Evolutionary conservation across 2,329 filamentous ascomycete genomes (phyloP), one percentile per base, ranked within the genome.

Genomic region (Sporothrix sp.): DNA sequence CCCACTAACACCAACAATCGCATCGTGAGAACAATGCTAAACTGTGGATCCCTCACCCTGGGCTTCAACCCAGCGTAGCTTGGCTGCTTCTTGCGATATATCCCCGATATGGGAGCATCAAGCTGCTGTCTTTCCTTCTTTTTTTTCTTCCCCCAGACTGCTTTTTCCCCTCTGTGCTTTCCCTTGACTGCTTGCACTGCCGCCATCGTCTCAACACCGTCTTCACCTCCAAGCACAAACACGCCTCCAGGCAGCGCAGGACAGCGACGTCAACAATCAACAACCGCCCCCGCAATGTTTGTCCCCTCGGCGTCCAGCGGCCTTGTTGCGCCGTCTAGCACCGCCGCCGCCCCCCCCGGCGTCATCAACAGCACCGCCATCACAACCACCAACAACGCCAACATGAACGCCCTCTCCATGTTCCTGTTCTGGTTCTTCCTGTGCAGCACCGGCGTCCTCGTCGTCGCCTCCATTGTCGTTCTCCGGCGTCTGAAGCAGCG

Each of bases 351-450:
- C 38, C 14, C 4, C 20, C 18, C 36, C 32, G 20, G 45, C 32
- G 20, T 18, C 7, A 30, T 25, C 32, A 38, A 48, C 38, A 48
- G 23, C 35, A 39, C 25, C 25, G 43, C 40, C 14, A 39, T 28
- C 45, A 45, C 37, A n/a, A 51, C 49, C 21, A 42, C 11, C 37
- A 37, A 38, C n/a, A 16, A 16, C 23, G 30, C 39, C 16, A 35
- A 28, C 28, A 18, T 55, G 38, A 50, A 57, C 51, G 47, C 48
- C 13, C 45, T 55, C 42, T 40, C 44, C 47, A 50, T 55, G 33
- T 51, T 57, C 9, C 36, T 57, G 20, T 56, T 57, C 16, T 52
- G 52, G 48, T 52, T 57, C 47, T 57, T 57, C 25, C 16, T 57
- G 42, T 51, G 52, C 48, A 47, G 45, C 32, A 52, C 54, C 13